phyloP scores from a whole-genome alignment of 306 rosid species.

The Alnus glutinosa region DNA sequence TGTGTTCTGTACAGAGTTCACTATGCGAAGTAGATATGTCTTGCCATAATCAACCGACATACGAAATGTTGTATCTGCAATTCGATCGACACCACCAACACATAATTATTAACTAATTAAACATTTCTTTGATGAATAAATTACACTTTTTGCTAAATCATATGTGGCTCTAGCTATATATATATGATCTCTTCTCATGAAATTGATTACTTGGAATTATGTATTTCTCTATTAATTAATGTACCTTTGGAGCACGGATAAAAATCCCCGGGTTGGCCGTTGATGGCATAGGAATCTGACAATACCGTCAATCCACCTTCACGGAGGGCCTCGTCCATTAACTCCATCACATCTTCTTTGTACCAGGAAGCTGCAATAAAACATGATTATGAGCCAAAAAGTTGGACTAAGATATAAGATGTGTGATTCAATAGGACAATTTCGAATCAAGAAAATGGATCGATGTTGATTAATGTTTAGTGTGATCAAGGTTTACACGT shows the following conservation, averaged over 20 bases:
- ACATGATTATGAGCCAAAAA: not conserved
- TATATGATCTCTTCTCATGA: too few relatives aligned
- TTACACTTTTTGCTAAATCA: too few relatives aligned
- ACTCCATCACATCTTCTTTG: not conserved
- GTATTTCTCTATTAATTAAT: not conserved
- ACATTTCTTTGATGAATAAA: too few relatives aligned
- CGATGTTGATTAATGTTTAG: too few relatives aligned
- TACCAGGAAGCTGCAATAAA: conserved; percentile 7
- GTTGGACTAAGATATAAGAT: not conserved
- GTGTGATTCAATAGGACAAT: not conserved
- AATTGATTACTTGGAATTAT: not conserved
- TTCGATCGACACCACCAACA: not conserved
- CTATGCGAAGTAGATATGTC: conserved; percentile 47
- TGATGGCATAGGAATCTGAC: conserved; percentile 40
- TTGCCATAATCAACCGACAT: conserved; percentile 39
- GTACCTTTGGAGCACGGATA: conserved; percentile 35
- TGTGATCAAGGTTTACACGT: too few relatives aligned
- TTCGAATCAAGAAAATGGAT: not conserved
- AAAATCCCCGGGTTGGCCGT: conserved; percentile 43
- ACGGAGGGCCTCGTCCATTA: conserved; percentile 10
- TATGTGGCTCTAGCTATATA: too few relatives aligned
- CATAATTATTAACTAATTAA: not conserved
- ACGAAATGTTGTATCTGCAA: conserved; percentile 34
- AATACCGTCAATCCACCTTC: conserved; percentile 7
- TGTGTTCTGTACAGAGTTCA: conserved; percentile 43